Conservation (phyloP, 2,329 filamentous ascomycete genomes). For the Exophiala sideris region DNA sequence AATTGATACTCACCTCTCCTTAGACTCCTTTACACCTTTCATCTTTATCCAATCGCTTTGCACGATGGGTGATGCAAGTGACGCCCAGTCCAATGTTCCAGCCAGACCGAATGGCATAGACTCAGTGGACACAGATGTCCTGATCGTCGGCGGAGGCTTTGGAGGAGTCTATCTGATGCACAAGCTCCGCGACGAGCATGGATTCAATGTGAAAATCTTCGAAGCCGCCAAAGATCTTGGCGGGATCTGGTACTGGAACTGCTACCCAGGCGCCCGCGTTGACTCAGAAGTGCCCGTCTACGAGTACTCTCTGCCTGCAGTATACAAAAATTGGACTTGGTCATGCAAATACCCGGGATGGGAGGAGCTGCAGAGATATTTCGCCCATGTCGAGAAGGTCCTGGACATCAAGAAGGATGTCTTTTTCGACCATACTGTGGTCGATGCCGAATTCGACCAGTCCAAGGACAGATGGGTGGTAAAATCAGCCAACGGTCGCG, state of each 20-base stretch:
- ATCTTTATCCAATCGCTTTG: no score
- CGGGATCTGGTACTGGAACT: slow-evolving; percentile 38
- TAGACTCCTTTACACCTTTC: no score
- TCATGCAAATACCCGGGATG: slow-evolving; percentile 6
- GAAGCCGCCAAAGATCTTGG: slow-evolving; percentile 49
- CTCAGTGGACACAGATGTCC: no score
- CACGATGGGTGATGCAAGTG: no score
- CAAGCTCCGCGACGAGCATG: slow-evolving; percentile 45
- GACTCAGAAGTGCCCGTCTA: slow-evolving; percentile 44
- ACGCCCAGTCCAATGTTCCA: no score
- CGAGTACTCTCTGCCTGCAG: slow-evolving; percentile 49
- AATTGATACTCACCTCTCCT: no score
- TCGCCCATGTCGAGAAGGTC: slow-evolving; percentile 6
- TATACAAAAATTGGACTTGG: slow-evolving; percentile 35
- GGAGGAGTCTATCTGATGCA: slow-evolving; percentile 48
- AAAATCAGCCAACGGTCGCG: slow-evolving; percentile 37
- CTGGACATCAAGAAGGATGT: slow-evolving; percentile 9
- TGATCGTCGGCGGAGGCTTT: slow-evolving; percentile 18
- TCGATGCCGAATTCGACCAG: slow-evolving; percentile 39
- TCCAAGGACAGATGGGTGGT: slow-evolving; percentile 41
- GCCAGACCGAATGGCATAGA: no score
- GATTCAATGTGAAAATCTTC: slow-evolving; percentile 47
- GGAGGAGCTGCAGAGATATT: slow-evolving; percentile 10
- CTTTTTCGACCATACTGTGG: slow-evolving; percentile 34
- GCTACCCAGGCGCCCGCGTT: slow-evolving; percentile 37